Base-by-base conservation (phyloP, 2,329 filamentous ascomycete genomes). In the Elsinoe australis region DNA sequence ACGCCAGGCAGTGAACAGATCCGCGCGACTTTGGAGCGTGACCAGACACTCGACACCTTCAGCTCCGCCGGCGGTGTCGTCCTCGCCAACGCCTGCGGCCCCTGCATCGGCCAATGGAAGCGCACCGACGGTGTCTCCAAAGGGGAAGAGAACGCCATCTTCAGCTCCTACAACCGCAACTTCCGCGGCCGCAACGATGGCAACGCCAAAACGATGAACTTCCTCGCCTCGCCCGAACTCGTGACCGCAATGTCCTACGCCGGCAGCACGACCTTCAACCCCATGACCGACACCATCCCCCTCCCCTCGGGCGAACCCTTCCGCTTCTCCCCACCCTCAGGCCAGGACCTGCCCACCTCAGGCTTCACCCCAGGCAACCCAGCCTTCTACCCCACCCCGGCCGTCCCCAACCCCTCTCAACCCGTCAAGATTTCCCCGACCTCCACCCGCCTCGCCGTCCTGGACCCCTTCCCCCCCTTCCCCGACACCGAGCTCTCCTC, bases 161-260 rank as follows among this genome's bases (percentile, higher is more conserved):
- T 98, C 61, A 90, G 88, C 7, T 95, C 89, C 1, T 98, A 95
- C 73, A 98, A 98, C 76, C 86, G 92, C 52, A 98, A 98, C 71
- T 98, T 98, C 74, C 86, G 86, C 44, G 90, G 87, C 52, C 85
- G 92, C 55, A 98, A 98, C 65, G 92, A 98, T 62, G 92, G 92
- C 53, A 98, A 98, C 72, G 82, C 86, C 17, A 82, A 84, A 33
- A 98, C 92, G 6, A 95, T 96, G 89, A 98, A 96, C 75, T 98
- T 98, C 71, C 78, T 98, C 46, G 90, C 92, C 7, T 95, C 89
- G 0, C 92, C 92, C 5, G 92, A 98, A 68, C 80, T 98, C 50
- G 92, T 98, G 53, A 96, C 92, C 3, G 92, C 92, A 44, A 90
- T 98, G 82, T 79, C 87, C 9, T 98, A 94, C 68, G 83, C 89